phyloP scores from a whole-genome alignment of 768 basidiomycete species.

The Mycena floridula region DNA sequence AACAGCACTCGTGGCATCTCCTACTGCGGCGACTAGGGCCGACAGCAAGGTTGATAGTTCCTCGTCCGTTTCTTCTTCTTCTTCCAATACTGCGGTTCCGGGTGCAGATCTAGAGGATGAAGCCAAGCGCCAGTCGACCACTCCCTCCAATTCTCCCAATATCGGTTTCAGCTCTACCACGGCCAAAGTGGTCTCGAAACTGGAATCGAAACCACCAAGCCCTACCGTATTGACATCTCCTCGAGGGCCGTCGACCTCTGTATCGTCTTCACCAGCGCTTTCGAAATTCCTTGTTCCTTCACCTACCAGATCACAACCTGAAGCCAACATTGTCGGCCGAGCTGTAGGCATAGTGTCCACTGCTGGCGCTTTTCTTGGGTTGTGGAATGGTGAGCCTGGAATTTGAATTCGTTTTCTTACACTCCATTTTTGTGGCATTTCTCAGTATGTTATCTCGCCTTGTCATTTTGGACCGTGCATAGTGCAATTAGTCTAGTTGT shows the following conservation, averaged over 20 bases:
- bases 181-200: no score
- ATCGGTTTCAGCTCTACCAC: background rate
- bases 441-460: background rate
- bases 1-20: constrained; percentile 19
- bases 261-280: background rate
- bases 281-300: background rate
- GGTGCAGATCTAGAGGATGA: no score
- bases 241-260: background rate
- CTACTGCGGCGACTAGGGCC: constrained; percentile 8
- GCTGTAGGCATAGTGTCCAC: constrained; percentile 78
- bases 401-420: no score
- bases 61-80: background rate
- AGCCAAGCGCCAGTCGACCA: no score
- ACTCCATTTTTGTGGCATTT: no score
- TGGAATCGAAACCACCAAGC: background rate
- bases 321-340: constrained; percentile 44
- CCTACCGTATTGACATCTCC: background rate
- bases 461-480: background rate
- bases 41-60: constrained; percentile 23
- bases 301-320: constrained; percentile 2
- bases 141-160: background rate
- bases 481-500: background rate
- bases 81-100: background rate
- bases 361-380: constrained; percentile 71
- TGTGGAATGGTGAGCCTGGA: constrained; percentile 33